A percentile compares a stretch with the other conserved stretches of the same genome.
Conservation (phyloP, 2,329 filamentous ascomycete species). For the Pseudocercospora crystallina region DNA sequence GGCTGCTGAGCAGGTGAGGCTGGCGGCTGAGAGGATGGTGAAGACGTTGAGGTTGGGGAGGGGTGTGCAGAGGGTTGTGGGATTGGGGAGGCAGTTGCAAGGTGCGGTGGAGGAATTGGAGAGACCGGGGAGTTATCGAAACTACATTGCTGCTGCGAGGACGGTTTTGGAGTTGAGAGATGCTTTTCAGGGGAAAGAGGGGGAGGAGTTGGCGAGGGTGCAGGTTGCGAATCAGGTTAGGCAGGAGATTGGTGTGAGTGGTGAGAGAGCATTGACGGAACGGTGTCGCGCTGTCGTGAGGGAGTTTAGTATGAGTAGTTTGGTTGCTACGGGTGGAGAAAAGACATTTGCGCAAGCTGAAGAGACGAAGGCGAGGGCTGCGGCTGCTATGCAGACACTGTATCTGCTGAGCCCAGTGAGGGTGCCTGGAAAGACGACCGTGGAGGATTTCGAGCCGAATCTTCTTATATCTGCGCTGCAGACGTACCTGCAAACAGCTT, state of each 20-base stretch:
- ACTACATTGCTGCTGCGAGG: conserved; percentile 78
- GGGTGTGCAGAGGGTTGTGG: conserved; percentile 74
- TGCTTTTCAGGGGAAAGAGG: conserved; percentile 51
- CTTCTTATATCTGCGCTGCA: conserved; percentile 76
- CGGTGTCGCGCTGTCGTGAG: conserved; percentile 68
- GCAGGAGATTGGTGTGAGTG: conserved; percentile 66
- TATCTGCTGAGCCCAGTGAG: conserved; percentile 76
- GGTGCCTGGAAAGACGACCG: conserved; percentile 42
- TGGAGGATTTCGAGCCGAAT: conserved; percentile 59
- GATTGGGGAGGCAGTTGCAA: conserved; percentile 81
- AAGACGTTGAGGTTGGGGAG: conserved; percentile 75
- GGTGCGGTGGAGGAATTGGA: conserved; percentile 73
- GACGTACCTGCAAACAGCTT: conserved; percentile 74
- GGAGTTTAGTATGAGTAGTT: conserved; percentile 73
- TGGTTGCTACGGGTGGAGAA: conserved; percentile 36
- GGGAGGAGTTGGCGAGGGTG: conserved; percentile 71
- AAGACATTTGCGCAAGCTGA: conserved; percentile 62
- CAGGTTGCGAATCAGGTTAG: conserved; percentile 70
- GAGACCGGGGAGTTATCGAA: conserved; percentile 52
- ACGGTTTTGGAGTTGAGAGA: conserved; percentile 67
- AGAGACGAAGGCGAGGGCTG: conserved; percentile 70
- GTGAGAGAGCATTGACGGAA: conserved; percentile 68
- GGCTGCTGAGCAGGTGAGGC: conserved; percentile 76
- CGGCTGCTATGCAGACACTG: conserved; percentile 72
- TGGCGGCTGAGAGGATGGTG: conserved; percentile 76